Percentiles rank a stretch among this genome's conserved stretches.
phyloP scores from a whole-genome alignment of 2,329 filamentous ascomycete species.

The Penicillium sclerotigenum region DNA sequence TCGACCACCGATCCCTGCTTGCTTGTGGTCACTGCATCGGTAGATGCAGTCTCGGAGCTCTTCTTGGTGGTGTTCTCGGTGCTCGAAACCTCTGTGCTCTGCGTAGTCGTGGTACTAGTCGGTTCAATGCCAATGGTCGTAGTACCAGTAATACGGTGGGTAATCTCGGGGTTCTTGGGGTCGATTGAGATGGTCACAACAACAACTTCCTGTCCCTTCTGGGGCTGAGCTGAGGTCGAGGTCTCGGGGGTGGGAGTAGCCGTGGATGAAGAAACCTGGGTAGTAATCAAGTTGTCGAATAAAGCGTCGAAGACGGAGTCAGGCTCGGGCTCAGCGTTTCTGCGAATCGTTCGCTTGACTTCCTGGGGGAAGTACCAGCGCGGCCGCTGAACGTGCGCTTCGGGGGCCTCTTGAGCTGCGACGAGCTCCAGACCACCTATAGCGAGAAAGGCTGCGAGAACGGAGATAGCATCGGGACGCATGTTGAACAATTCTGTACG shows the following conservation, averaged over 20 bases:
- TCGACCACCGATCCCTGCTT: neutral
- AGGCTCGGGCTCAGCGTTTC: neutral
- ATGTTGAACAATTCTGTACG: constrained; percentile 24
- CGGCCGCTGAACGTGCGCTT: constrained; percentile 31
- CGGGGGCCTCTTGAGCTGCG: constrained; percentile 28
- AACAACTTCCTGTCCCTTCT: constrained; percentile 17
- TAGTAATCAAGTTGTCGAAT: neutral
- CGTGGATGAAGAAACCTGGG: neutral
- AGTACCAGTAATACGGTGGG: constrained; percentile 20
- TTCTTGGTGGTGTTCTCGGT: neutral
- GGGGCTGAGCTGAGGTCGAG: neutral
- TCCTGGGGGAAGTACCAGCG: constrained; percentile 36
- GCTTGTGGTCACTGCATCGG: constrained; percentile 1
- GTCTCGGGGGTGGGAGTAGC: neutral
- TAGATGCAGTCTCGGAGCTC: neutral
- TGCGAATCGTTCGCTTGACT: constrained; percentile 28
- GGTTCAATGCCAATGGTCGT: constrained; percentile 12
- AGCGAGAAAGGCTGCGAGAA: constrained; percentile 34
- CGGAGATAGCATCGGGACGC: constrained; percentile 29
- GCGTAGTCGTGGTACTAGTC: constrained; percentile 7
- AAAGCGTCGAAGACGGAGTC: neutral
- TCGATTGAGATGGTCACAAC: constrained; percentile 21
- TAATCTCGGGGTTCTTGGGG: constrained; percentile 11
- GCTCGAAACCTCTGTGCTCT: neutral
- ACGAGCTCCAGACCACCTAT: constrained; percentile 35